These are phyloP conservation scores for Lipomyces sp. DNA, from an alignment of 805 yeast species.

Conservation along the genomic window DNA sequence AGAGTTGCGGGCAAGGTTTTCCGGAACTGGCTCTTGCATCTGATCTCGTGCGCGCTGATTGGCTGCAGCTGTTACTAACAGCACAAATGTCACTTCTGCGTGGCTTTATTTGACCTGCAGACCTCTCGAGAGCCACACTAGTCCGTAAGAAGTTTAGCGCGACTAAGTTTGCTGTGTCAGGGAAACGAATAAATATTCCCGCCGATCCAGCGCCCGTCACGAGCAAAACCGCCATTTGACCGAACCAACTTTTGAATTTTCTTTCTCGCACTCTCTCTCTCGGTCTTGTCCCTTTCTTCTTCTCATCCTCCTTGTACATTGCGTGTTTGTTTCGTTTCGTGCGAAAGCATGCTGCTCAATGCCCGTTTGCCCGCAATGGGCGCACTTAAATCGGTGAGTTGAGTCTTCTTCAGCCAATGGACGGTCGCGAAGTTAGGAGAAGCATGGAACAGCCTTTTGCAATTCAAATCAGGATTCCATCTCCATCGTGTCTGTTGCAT, in stretches of 20 bases:
- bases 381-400: slow-evolving; percentile 32
- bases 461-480: not conserved
- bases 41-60: slow-evolving; percentile 17
- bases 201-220: slow-evolving; percentile 2
- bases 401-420: not conserved
- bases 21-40: not conserved
- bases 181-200: slow-evolving; percentile 7
- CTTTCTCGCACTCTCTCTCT: not conserved
- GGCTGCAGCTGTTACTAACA: not conserved
- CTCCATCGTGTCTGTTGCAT: not conserved
- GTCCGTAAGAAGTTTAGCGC: slow-evolving; percentile 6
- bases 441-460: not conserved
- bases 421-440: too few species aligned
- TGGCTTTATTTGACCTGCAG: slow-evolving; percentile 29
- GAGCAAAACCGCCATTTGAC: not conserved
- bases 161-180: not conserved
- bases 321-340: not conserved
- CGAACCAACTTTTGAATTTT: not conserved
- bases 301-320: slow-evolving; percentile 3
- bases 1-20: not conserved
- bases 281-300: not conserved
- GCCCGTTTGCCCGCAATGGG: slow-evolving; percentile 27
- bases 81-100: slow-evolving; percentile 11
- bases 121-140: slow-evolving; percentile 9
- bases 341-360: slow-evolving; percentile 21